A percentile compares a stretch with the other conserved stretches of the same genome.
phyloP scores from a whole-genome alignment of 2,329 filamentous ascomycete species.

The Gremmenia infestans region DNA sequence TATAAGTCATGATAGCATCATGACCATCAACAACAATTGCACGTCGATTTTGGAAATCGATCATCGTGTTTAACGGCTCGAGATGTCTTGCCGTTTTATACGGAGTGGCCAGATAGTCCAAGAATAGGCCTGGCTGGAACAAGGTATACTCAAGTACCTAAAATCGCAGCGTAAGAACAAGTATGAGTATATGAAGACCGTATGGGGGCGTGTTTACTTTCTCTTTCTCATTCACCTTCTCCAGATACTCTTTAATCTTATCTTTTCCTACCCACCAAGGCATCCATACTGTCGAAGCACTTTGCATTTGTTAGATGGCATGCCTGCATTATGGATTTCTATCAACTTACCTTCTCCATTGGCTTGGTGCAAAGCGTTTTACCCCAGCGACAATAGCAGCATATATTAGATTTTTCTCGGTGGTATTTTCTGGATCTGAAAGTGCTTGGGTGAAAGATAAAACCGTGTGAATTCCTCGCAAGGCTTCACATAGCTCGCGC shows the following conservation, averaged over 20 bases:
- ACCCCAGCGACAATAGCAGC: slow-evolving; percentile 36
- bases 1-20: slow-evolving; percentile 40
- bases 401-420: slow-evolving; percentile 39
- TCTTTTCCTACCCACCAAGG: slow-evolving; percentile 48
- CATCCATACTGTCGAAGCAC: slow-evolving; percentile 36
- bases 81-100: slow-evolving; percentile 37
- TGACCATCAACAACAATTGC: slow-evolving; percentile 39
- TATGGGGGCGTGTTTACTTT: slow-evolving; percentile 14
- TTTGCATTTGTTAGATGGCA: slow-evolving; percentile 16
- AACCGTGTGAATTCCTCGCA: slow-evolving; percentile 47
- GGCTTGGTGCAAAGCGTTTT: slow-evolving; percentile 38
- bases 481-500: slow-evolving; percentile 31
- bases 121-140: slow-evolving; percentile 45
- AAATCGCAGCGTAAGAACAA: not conserved
- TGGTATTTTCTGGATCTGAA: slow-evolving; percentile 20
- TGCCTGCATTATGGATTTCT: not conserved
- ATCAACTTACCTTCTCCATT: slow-evolving; percentile 28
- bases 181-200: not conserved
- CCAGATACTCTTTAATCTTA: slow-evolving; percentile 45
- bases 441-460: slow-evolving; percentile 40
- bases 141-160: slow-evolving; percentile 44
- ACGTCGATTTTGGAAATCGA: slow-evolving; percentile 33
- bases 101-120: slow-evolving; percentile 45
- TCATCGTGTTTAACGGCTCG: slow-evolving; percentile 26
- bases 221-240: slow-evolving; percentile 41